Percentiles rank a stretch among this genome's conserved stretches.
Conservation (phyloP, 768 basidiomycete genomes). For the Calocybe indica region DNA sequence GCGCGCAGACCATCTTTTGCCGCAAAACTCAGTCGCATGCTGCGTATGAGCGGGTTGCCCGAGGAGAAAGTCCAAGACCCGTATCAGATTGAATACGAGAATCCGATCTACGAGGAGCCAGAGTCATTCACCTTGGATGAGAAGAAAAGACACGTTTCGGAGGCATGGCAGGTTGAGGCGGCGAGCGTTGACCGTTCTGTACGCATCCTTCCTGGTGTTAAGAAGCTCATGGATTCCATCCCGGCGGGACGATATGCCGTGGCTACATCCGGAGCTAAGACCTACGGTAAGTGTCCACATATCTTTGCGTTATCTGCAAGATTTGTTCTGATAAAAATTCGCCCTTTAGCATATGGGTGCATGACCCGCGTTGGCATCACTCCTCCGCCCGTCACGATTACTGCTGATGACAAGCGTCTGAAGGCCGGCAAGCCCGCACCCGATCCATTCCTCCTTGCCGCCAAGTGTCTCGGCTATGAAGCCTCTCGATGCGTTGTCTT, state of each 20-base stretch:
- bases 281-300: conserved; percentile 41
- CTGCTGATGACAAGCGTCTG: conserved; percentile 70
- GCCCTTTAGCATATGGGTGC: conserved; percentile 48
- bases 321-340: background rate
- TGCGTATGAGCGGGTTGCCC: conserved; percentile 29
- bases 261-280: conserved; percentile 70
- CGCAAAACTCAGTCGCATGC: conserved; percentile 30
- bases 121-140: conserved; percentile 8
- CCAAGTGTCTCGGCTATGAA: conserved; percentile 48
- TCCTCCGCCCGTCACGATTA: conserved; percentile 65
- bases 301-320: background rate
- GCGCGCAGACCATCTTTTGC: conserved; percentile 44
- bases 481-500: conserved; percentile 67
- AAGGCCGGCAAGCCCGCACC: conserved; percentile 61
- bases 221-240: conserved; percentile 56
- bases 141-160: conserved; percentile 24
- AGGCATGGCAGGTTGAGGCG: conserved; percentile 55
- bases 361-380: conserved; percentile 66
- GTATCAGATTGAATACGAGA: conserved; percentile 18
- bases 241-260: conserved; percentile 65
- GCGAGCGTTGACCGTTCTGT: conserved; percentile 55
- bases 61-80: conserved; percentile 16
- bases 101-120: conserved; percentile 27
- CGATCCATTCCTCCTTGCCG: conserved; percentile 60
- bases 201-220: conserved; percentile 66